Evolutionary conservation across 306 rosid species (phyloP).

Genomic region (Arachis stenosperma): DNA sequence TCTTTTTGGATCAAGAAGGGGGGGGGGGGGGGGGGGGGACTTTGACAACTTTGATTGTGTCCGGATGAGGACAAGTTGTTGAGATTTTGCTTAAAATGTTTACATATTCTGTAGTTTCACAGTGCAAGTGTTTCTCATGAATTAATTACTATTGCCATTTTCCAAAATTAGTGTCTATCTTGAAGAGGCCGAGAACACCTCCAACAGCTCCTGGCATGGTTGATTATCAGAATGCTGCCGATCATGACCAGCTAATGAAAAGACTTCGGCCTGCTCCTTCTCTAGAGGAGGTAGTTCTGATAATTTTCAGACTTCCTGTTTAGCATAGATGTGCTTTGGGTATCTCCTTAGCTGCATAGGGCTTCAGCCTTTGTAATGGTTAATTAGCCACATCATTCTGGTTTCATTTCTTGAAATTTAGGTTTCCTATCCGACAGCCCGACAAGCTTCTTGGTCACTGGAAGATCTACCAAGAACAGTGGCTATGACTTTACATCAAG

Average conservation of each 20-base stretch:
- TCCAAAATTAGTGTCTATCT: constrained; percentile 59
- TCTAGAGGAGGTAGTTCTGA: constrained; percentile 69
- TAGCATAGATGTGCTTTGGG: constrained; percentile 23
- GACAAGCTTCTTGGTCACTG: constrained; percentile 70
- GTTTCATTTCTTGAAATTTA: constrained; percentile 43
- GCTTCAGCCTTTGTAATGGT: constrained; percentile 21
- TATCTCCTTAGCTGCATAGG: constrained; percentile 15
- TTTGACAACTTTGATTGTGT: neutral
- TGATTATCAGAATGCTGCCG: constrained; percentile 75
- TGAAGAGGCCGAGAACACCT: constrained; percentile 82
- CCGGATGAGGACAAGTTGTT: constrained; percentile 6
- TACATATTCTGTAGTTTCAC: constrained; percentile 28
- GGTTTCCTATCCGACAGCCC: constrained; percentile 69
- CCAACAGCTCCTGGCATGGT: constrained; percentile 64
- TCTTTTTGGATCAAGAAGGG: neutral
- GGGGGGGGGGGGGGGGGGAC: neutral
- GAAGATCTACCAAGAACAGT: constrained; percentile 87
- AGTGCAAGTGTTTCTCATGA: constrained; percentile 27
- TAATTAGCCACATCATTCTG: constrained; percentile 31
- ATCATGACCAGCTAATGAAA: constrained; percentile 76
- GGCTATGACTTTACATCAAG: constrained; percentile 74
- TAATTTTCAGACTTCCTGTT: constrained; percentile 24
- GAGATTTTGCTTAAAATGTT: constrained; percentile 24
- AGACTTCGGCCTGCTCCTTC: constrained; percentile 68
- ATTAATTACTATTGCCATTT: constrained; percentile 15